phyloP scores from a whole-genome alignment of 1,284 basidiomycete species.

The Malassezia sympodialis region DNA sequence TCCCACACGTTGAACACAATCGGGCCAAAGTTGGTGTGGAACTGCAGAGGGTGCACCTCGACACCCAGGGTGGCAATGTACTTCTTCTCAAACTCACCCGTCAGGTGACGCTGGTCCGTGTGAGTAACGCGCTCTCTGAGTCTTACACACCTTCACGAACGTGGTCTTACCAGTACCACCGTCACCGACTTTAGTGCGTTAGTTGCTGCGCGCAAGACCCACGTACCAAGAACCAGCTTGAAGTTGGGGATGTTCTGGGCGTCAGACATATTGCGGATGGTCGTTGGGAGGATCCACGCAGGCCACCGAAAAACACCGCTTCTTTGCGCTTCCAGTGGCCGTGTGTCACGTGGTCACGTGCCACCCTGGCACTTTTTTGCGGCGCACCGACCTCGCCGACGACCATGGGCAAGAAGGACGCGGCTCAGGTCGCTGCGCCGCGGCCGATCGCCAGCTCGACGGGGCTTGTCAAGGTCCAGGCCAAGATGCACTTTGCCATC shows the following conservation, averaged over 20 bases:
- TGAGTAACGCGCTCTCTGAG: slow-evolving; percentile 51
- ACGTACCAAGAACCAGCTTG: slow-evolving; percentile 92
- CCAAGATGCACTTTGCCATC: slow-evolving; percentile 34
- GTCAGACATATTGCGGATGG: slow-evolving; percentile 20
- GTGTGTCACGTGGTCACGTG: slow-evolving; percentile 9
- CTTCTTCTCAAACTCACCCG: slow-evolving; percentile 98
- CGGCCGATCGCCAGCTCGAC: slow-evolving; percentile 5
- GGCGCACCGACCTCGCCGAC: slow-evolving; percentile 1
- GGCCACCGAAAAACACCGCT: slow-evolving; percentile 14
- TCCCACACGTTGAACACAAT: slow-evolving; percentile 99
- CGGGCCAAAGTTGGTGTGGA: slow-evolving; percentile 96
- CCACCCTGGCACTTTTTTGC: slow-evolving; percentile 2
- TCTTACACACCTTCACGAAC: slow-evolving; percentile 55
- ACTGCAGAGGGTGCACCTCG: slow-evolving; percentile 89
- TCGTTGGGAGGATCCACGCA: not conserved
- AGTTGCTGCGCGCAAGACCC: not conserved
- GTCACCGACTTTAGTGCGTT: slow-evolving; percentile 62
- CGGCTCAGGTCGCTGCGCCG: not conserved
- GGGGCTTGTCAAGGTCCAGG: slow-evolving; percentile 32
- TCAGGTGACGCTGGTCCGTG: slow-evolving; percentile 74
- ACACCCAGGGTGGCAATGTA: slow-evolving; percentile 99
- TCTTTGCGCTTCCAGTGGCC: slow-evolving; percentile 12
- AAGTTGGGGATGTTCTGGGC: slow-evolving; percentile 66
- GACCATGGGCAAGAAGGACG: slow-evolving; percentile 3
- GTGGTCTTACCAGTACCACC: slow-evolving; percentile 79